Conservation (phyloP, 768 basidiomycete species). For the Tulasnella sp. region DNA sequence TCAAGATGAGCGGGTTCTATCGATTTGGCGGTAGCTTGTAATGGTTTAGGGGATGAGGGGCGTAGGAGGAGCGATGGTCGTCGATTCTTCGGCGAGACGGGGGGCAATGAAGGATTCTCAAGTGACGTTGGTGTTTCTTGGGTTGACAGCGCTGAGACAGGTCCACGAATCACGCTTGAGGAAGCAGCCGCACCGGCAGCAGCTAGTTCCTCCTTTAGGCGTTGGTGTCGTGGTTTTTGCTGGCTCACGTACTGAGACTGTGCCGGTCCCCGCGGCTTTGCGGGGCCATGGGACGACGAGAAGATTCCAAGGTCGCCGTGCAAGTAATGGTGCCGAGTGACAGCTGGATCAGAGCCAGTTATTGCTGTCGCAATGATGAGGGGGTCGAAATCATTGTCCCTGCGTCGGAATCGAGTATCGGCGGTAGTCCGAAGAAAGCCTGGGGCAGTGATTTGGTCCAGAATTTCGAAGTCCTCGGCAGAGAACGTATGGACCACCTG, state of each 20-base stretch:
- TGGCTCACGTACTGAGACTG: constrained; percentile 66
- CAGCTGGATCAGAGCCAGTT: constrained; percentile 67
- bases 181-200: not conserved
- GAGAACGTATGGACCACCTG: constrained; percentile 38
- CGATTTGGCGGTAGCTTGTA: constrained; percentile 13
- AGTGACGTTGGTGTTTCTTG: not conserved
- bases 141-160: constrained; percentile 2
- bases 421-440: constrained; percentile 41
- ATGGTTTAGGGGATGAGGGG: constrained; percentile 21
- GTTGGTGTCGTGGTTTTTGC: constrained; percentile 72
- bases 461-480: constrained; percentile 61
- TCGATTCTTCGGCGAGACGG: constrained; percentile 26
- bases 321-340: constrained; percentile 83
- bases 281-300: constrained; percentile 57
- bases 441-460: constrained; percentile 63
- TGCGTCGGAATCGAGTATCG: constrained; percentile 50
- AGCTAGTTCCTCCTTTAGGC: constrained; percentile 46
- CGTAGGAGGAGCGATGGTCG: constrained; percentile 32
- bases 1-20: constrained; percentile 21
- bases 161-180: not conserved
- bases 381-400: constrained; percentile 78
- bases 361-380: constrained; percentile 76
- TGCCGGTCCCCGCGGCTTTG: constrained; percentile 53
- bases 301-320: constrained; percentile 72
- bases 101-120: not conserved